phyloP scores from a whole-genome alignment of 495 filamentous ascomycete genomes.

The Durotheca rogersii region DNA sequence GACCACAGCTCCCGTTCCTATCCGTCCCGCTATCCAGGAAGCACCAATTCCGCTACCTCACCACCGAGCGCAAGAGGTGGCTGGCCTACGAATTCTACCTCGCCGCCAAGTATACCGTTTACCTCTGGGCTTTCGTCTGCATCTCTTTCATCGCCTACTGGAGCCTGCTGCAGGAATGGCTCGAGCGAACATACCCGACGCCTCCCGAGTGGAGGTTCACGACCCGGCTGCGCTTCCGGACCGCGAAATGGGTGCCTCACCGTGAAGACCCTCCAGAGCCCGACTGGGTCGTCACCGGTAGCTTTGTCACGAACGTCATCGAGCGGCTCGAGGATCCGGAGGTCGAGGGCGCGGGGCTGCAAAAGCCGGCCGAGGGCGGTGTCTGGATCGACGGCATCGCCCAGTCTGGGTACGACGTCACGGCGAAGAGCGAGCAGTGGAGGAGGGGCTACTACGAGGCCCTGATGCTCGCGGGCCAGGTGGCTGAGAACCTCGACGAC shows the following conservation, averaged over 20 bases:
- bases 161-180: conserved; percentile 63
- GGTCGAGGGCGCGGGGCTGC: conserved; percentile 66
- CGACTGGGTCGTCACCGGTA: conserved; percentile 64
- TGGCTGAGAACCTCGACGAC: conserved; percentile 77
- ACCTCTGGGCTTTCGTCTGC: conserved; percentile 56
- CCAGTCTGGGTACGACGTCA: conserved; percentile 56
- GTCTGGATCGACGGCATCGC: conserved; percentile 52
- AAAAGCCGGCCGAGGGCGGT: conserved; percentile 39
- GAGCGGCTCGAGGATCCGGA: conserved; percentile 62
- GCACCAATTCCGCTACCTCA: conserved; percentile 67
- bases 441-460: conserved; percentile 77
- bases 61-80: conserved; percentile 70
- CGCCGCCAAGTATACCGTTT: conserved; percentile 59
- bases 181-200: conserved; percentile 72
- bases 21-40: conserved; percentile 52
- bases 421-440: conserved; percentile 75
- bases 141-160: conserved; percentile 55
- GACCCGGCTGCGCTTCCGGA: conserved; percentile 61
- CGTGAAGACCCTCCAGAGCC: conserved; percentile 49
- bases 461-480: conserved; percentile 71
- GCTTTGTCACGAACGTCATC: conserved; percentile 55
- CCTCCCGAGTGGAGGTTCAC: conserved; percentile 72
- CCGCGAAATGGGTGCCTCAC: conserved; percentile 57
- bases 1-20: conserved; percentile 83
- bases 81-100: conserved; percentile 63